Evolutionary conservation across 2,329 filamentous ascomycete genomes (phyloP).

Genomic region (Trichoderma lentiforme): DNA sequence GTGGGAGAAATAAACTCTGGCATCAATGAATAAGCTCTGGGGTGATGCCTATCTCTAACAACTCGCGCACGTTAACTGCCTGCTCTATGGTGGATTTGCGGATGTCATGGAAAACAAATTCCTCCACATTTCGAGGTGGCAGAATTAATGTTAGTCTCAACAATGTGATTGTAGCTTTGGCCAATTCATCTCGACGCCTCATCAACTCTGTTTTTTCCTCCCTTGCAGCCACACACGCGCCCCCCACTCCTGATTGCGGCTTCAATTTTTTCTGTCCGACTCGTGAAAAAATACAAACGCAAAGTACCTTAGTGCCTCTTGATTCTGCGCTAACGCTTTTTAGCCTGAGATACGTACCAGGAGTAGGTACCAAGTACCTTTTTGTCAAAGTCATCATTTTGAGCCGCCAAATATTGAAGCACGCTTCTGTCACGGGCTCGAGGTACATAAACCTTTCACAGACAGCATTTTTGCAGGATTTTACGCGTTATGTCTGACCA

Average conservation of each 20-base stretch:
- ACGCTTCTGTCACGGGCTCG: background rate
- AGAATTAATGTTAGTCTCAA: background rate
- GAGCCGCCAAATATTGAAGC: background rate
- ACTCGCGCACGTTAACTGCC: background rate
- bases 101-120: background rate
- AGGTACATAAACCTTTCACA: background rate
- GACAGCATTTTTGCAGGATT: background rate
- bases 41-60: background rate
- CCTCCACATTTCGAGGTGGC: background rate
- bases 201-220: background rate
- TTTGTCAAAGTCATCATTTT: background rate
- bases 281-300: background rate
- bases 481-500: slow-evolving; percentile 37
- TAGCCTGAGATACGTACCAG: background rate
- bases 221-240: background rate
- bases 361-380: background rate
- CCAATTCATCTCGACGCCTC: background rate
- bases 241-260: background rate
- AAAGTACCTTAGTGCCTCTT: background rate
- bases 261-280: slow-evolving; percentile 4
- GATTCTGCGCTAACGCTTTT: background rate
- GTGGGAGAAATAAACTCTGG: background rate
- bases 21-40: background rate
- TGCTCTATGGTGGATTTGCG: background rate
- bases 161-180: background rate